phyloP scores from a whole-genome alignment of 805 yeast genomes.

The Myxozyma geophila region DNA sequence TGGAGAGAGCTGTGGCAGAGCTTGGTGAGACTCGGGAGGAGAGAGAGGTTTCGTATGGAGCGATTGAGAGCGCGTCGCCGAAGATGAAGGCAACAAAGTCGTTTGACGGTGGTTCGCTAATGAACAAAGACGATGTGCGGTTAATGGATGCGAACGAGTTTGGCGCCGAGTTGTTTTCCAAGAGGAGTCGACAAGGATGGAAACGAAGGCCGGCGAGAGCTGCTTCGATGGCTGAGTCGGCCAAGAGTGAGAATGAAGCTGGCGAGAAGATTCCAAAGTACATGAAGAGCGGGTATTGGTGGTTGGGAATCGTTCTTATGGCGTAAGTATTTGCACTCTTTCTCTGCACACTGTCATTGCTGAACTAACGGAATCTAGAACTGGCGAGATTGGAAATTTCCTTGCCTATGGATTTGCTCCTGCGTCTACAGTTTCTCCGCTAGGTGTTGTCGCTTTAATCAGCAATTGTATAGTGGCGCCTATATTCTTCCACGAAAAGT shows the following conservation, averaged over 20 bases:
- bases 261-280: constrained; percentile 26
- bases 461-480: constrained; percentile 57
- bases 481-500: constrained; percentile 50
- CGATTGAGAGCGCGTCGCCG: background rate
- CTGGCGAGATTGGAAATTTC: constrained; percentile 55
- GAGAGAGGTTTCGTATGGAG: background rate
- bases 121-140: constrained; percentile 5
- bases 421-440: constrained; percentile 54
- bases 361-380: constrained; percentile 9
- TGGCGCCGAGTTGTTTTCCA: background rate
- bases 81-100: background rate
- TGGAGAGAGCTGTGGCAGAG: background rate
- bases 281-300: constrained; percentile 44
- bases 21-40: background rate
- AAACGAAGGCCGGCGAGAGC: constrained; percentile 2
- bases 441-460: constrained; percentile 56
- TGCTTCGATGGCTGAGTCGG: constrained; percentile 17
- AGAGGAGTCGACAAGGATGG: background rate
- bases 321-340: constrained; percentile 35
- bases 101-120: constrained; percentile 1
- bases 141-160: background rate
- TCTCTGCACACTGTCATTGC: background rate
- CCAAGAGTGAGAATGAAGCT: background rate
- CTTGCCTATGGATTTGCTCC: constrained; percentile 57
- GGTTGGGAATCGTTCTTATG: constrained; percentile 51